Percentiles rank a stretch among this genome's conserved stretches.
phyloP scores from a whole-genome alignment of 495 filamentous ascomycete species.

The Aspergillus carlsbadensis region DNA sequence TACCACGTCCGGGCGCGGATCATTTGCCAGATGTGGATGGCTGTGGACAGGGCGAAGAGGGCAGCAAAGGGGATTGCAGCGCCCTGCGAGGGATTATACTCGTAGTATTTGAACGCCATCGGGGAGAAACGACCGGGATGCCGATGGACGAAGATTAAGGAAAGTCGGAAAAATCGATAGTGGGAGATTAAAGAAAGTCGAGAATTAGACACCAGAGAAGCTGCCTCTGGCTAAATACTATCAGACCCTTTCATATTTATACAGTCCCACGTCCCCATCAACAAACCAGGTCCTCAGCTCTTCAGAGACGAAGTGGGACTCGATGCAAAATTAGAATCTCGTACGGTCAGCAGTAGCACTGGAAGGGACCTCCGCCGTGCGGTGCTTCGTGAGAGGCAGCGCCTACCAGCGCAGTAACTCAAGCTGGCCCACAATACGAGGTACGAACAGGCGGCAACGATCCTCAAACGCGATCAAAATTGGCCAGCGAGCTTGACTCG shows the following conservation, averaged over 20 bases:
- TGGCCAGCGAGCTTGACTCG: background rate
- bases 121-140: too few species aligned
- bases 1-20: slow-evolving; percentile 56
- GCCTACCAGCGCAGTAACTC: background rate
- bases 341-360: too few species aligned
- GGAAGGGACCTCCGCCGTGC: too few species aligned
- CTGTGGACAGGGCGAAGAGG: slow-evolving; percentile 48
- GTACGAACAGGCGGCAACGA: background rate
- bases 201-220: too few species aligned
- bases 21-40: slow-evolving; percentile 49
- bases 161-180: background rate
- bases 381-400: too few species aligned
- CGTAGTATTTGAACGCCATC: slow-evolving; percentile 21
- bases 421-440: background rate
- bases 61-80: slow-evolving; percentile 49
- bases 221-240: too few species aligned
- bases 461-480: background rate
- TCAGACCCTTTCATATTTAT: background rate
- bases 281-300: too few species aligned
- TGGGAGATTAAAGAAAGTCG: background rate
- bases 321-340: too few species aligned
- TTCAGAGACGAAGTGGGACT: too few species aligned
- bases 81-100: slow-evolving; percentile 43
- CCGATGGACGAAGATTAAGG: too few species aligned
- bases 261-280: background rate